Base-by-base conservation (phyloP, 352 stramenopile species). In the Phytopythium litorale region DNA sequence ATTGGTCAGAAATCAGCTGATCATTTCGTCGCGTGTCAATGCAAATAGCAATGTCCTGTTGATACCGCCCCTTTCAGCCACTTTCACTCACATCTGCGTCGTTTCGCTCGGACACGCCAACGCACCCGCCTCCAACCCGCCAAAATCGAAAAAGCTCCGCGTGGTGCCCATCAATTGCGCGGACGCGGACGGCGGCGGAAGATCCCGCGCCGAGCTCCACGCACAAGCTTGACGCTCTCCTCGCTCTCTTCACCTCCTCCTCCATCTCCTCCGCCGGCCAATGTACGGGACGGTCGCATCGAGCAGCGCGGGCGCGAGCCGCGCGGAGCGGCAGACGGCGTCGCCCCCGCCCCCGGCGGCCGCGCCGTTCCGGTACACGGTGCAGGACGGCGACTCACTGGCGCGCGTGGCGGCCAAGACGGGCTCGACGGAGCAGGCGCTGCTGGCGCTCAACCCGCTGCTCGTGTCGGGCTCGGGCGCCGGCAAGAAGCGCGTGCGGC, bases 321-420 rank as follows among this genome's bases (percentile, higher is more conserved):
- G 67, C 66, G 63, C 71, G 56, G 48, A 62, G 35, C 49, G 70
- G 61, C 33, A 50, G 48, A 23, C 45, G 30, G 48, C 38, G 7
- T 32, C 56, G 7, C 65, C 75, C 7, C 73, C 79, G 16, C 58
- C 73, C 15, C 57, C 64, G 12, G 70, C 71, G 42, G 68, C 72
- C 52, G 88, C 81, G 32, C 76, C 81, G 16, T 93, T 92, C 67
- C 83, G 82, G 28, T 94, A 94, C 69, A 66, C 75, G 43, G 85
- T 94, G 7, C 73, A 84, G 55, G 63, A 72, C 23, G 79, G 73
- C 43, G 85, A 94, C 55, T 81, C 83, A 52, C 71, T 94, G 57
- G 71, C 67, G 48, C 70, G 64, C 63, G 83, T 94, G 49, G 85
- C 85, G 15, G 71, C 59, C 51, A 88, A 90, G 73, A 81, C 76